phyloP scores from a whole-genome alignment of 768 basidiomycete species.

The Tricholoma hemisulphureum region DNA sequence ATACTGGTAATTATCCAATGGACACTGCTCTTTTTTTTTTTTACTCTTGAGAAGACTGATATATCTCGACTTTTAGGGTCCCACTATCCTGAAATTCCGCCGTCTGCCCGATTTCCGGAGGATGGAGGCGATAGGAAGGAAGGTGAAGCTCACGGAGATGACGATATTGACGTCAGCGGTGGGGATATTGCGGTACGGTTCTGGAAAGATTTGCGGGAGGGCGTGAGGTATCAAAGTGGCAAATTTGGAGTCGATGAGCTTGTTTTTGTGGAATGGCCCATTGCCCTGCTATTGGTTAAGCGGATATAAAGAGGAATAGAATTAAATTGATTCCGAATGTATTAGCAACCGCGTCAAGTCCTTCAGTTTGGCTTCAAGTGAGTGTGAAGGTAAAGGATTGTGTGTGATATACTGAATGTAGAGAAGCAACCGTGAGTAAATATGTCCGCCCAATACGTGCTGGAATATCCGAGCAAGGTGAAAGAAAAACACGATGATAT shows the following conservation, averaged over 20 bases:
- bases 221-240: constrained; percentile 29
- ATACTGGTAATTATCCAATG: no score
- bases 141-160: constrained; percentile 14
- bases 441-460: no score
- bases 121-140: constrained; percentile 16
- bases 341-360: no score
- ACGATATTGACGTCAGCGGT: constrained; percentile 33
- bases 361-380: no score
- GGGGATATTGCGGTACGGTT: constrained; percentile 69
- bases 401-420: no score
- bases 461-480: no score
- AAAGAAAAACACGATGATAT: no score
- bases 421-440: no score
- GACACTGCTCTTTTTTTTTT: no score
- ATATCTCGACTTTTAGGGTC: constrained; percentile 13
- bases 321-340: no score
- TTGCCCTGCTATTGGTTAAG: constrained; percentile 42
- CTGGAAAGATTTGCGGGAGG: constrained; percentile 52
- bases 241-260: constrained; percentile 36
- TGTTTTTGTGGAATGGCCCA: constrained; percentile 50
- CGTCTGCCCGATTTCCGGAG: constrained; percentile 33
- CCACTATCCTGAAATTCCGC: constrained; percentile 16
- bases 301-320: constrained; percentile 5
- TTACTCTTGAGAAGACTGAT: no score
- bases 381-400: no score